Base-by-base conservation (phyloP, 75 land plant genomes). In the Adiantum capillusveneris region DNA sequence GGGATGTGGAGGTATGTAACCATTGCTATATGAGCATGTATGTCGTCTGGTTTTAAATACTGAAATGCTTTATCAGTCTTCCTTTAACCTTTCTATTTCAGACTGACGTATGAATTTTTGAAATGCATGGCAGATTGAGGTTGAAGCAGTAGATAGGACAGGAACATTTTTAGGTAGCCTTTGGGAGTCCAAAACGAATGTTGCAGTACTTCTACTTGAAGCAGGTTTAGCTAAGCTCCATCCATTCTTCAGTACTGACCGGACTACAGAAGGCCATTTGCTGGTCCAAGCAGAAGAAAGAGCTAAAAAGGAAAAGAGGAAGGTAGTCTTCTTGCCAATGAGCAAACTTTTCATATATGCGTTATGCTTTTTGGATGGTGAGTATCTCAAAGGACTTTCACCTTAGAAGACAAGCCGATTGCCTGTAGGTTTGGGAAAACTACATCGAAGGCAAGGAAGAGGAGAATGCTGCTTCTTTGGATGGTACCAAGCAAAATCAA, bases 201-300 rank as follows among this genome's bases (percentile, higher is more conserved):
- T 95, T 64, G 92, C 86, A 37, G 65, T 77, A 12, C 26, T 70
- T 13, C 75, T 95, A 28, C 61, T 95, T 46, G 99, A 90, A 62
- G 86, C 92, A 50, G 99, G 99, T 14, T 65, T 90, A 17, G 97
- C 99, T 29, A 95, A 84, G 71, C 62, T 90, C 28, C 96, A 90
- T 24, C 72, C 82, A n/a, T 66, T 74, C n/a, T 89, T 81, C 74
- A 82, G 78, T 55, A 36, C 54, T 62, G 98, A 89, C 37, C 75
- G 81, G 66, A 84, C 84, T 30, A 65, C 80, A 1, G 99, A 95
- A 53, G 80, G 72, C 26, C 88, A 82, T 51, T 78, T 90, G 36
- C 79, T 95, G 29, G 50, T 58, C 11, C 97, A 83, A 63, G 96
- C 99, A 37, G 88, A 95, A 65, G 74, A 84, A 56, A 72, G 75